These are phyloP conservation scores for Fragilariopsis cylindrus DNA, from an alignment of 108 stramenopile species.

Conservation along the genomic window DNA sequence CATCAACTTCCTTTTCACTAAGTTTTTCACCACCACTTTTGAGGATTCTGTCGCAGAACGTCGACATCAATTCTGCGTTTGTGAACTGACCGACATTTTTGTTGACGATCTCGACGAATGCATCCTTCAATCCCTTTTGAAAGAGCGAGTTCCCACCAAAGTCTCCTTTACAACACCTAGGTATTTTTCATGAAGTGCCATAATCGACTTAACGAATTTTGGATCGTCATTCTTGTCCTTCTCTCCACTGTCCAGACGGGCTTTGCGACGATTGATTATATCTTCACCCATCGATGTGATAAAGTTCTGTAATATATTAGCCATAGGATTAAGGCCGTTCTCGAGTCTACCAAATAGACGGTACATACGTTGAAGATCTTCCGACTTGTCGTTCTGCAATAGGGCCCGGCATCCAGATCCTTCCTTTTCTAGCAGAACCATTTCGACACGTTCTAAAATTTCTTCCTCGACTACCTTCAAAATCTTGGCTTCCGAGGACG, in stretches of 20 bases:
- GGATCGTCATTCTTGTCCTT: slow-evolving; percentile 97
- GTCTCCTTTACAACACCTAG: slow-evolving; percentile 88
- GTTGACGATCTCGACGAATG: slow-evolving; percentile 98
- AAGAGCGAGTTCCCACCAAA: slow-evolving; percentile 94
- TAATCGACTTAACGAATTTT: slow-evolving; percentile 94
- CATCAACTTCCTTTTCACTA: slow-evolving; percentile 93
- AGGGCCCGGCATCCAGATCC: slow-evolving; percentile 94
- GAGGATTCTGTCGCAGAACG: slow-evolving; percentile 98
- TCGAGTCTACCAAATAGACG: slow-evolving; percentile 91
- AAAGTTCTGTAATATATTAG: slow-evolving; percentile 84
- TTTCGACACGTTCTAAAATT: slow-evolving; percentile 93
- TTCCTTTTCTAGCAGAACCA: slow-evolving; percentile 95
- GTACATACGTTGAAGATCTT: slow-evolving; percentile 97
- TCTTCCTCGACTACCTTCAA: slow-evolving; percentile 93
- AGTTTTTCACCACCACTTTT: slow-evolving; percentile 98
- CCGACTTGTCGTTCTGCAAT: slow-evolving; percentile 94
- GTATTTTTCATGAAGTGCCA: slow-evolving; percentile 97
- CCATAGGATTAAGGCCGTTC: slow-evolving; percentile 95
- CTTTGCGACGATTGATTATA: slow-evolving; percentile 87
- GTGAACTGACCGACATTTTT: slow-evolving; percentile 94
- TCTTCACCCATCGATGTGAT: slow-evolving; percentile 87
- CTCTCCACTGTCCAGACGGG: slow-evolving; percentile 82
- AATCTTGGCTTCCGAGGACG: slow-evolving; percentile 87
- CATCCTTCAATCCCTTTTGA: slow-evolving; percentile 99
- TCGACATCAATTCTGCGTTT: slow-evolving; percentile 97